Base-by-base conservation (phyloP, 176 grass and related monocot genomes). In the Stipa capillata region DNA sequence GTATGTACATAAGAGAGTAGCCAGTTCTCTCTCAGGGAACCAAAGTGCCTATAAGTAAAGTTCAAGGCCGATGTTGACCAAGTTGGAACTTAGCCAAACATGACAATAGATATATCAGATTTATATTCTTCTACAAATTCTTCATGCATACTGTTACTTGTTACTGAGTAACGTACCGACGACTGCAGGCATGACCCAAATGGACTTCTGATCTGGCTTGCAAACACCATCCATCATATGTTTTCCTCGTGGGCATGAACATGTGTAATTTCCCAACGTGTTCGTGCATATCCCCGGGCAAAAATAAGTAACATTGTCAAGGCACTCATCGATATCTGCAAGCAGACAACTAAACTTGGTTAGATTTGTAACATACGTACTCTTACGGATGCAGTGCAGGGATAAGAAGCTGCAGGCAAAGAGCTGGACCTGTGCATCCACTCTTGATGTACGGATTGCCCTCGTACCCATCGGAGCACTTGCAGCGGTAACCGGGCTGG, bases 251-350 rank as follows among this genome's bases (percentile, higher is more conserved):
- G 7, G 24, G 32, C 37, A 61, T 16, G 8, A 54, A 10, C 76
- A 54, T 0, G 1, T 50, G 13, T 39, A 88, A 17, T 13, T 6
- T 3, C 79, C 76, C 15, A 1, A 5, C n/a, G 60, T 85, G 15
- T 85, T 79, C 1, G 2, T 7, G 53, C 83, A 85, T 4, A 5
- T 11, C 0, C 41, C 65, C 0, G 1, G 2, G 16, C 83, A 72
- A 14, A 31, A 17, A 73, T 49, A 37, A 13, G 24, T 62, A 12
- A 7, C 1, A 2, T 42, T 42, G 3, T 61, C 14, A 31, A 3
- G 14, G n/a, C 83, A 85, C 35, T 72, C 74, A 15, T 85, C 2
- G 34, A 85, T 62, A 48, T 85, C 83, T 85, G 47, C 6, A 23
- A 74, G 3, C 5, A 50, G 52, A 27, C 1, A 39, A 37, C 7